Conservation (phyloP, 2,329 filamentous ascomycete genomes). For the Calonectria pauciramosa region DNA sequence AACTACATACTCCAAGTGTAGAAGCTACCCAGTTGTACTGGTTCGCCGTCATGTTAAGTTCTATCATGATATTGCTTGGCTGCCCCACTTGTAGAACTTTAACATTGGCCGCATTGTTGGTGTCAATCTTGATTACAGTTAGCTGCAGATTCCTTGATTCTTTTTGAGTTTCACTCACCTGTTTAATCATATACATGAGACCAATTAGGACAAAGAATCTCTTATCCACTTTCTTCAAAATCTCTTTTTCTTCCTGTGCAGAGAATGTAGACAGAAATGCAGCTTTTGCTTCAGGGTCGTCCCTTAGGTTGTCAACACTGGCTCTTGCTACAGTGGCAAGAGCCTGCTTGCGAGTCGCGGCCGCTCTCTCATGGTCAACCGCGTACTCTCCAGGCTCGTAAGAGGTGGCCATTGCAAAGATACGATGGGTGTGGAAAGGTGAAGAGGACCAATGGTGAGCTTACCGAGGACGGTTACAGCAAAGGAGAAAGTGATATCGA, state of each 20-base stretch:
- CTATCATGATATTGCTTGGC: constrained; percentile 19
- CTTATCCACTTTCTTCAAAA: constrained; percentile 57
- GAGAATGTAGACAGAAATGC: constrained; percentile 55
- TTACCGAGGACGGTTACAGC: no score
- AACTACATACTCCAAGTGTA: not conserved
- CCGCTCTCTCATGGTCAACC: not conserved
- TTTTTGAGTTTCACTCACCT: constrained; percentile 14
- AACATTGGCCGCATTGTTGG: constrained; percentile 55
- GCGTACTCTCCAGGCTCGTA: not conserved
- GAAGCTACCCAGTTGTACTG: constrained; percentile 26
- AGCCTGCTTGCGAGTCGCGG: not conserved
- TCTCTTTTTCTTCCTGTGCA: constrained; percentile 52
- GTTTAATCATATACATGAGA: constrained; percentile 58
- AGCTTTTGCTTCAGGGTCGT: constrained; percentile 1
- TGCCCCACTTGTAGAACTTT: constrained; percentile 58
- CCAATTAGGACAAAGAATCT: constrained; percentile 55
- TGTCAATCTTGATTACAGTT: constrained; percentile 47
- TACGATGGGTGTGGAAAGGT: not conserved
- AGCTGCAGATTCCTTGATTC: not conserved
- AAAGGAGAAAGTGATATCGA: not conserved
- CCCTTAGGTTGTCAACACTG: not conserved
- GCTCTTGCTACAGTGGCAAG: not conserved
- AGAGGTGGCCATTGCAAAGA: not conserved
- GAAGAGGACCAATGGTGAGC: not conserved
- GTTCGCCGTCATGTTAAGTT: constrained; percentile 21